These are phyloP conservation scores for Phlyctochytrium planicorne DNA, from an alignment of 192 early-diverging fungal genomes.

Conservation along the genomic window DNA sequence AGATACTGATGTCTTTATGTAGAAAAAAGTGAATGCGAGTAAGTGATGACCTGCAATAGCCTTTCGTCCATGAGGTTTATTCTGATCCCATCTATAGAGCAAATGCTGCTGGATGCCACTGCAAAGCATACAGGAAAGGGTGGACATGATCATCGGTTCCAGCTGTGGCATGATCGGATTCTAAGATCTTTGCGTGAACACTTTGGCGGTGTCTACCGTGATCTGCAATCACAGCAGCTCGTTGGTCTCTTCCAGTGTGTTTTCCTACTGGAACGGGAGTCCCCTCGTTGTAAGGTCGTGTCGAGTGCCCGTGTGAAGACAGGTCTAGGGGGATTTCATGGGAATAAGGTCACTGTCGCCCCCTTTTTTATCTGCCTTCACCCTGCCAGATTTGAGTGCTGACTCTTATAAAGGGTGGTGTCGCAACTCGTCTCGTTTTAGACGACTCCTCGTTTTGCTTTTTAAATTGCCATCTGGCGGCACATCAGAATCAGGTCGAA, in stretches of 20 bases:
- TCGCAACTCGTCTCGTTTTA: slow-evolving; percentile 71
- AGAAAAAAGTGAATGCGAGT: slow-evolving; percentile 43
- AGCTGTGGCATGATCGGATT: slow-evolving; percentile 80
- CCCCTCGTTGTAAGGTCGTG: slow-evolving; percentile 57
- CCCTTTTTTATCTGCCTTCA: slow-evolving; percentile 4
- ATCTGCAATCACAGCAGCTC: slow-evolving; percentile 74
- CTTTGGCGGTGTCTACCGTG: slow-evolving; percentile 53
- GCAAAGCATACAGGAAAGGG: neutral
- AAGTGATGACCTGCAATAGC: slow-evolving; percentile 27
- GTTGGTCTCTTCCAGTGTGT: slow-evolving; percentile 91
- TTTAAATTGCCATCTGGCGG: slow-evolving; percentile 83
- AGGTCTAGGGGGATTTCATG: slow-evolving; percentile 80
- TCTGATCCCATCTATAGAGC: neutral
- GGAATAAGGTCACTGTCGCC: slow-evolving; percentile 78
- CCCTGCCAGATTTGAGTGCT: neutral
- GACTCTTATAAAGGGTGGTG: slow-evolving; percentile 59
- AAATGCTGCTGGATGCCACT: slow-evolving; percentile 28
- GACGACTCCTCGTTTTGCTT: slow-evolving; percentile 82
- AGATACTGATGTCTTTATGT: no score
- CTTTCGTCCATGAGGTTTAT: slow-evolving; percentile 28
- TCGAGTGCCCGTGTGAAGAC: slow-evolving; percentile 83
- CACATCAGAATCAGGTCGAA: slow-evolving; percentile 72
- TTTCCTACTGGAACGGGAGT: slow-evolving; percentile 68
- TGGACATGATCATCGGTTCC: slow-evolving; percentile 62
- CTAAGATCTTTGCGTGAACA: slow-evolving; percentile 55